Percentiles rank a stretch among this genome's conserved stretches.
Evolutionary conservation across 2,329 filamentous ascomycete genomes (phyloP).

Genomic region (Polychaeton citri): DNA sequence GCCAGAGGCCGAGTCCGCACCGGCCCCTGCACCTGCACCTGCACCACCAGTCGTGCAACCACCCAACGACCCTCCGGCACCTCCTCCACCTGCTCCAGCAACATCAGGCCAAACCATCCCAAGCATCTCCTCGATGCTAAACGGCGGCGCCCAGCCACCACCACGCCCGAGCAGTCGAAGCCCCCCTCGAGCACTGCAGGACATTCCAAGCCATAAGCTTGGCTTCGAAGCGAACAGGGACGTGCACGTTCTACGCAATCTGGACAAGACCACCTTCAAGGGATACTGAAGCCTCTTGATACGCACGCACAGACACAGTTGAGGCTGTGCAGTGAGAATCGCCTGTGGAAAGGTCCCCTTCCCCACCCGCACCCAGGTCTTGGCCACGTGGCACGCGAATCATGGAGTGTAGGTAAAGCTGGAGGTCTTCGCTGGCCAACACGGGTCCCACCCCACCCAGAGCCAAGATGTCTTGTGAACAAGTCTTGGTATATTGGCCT

Average conservation of each 20-base stretch:
- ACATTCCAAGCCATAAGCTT: slow-evolving; percentile 25
- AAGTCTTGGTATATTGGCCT: too few relatives aligned
- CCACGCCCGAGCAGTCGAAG: slow-evolving; percentile 18
- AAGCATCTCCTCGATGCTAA: slow-evolving; percentile 37
- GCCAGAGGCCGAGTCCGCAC: not conserved
- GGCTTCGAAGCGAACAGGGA: slow-evolving; percentile 24
- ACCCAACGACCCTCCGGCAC: slow-evolving; percentile 29
- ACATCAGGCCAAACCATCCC: slow-evolving; percentile 33
- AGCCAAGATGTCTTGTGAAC: too few relatives aligned
- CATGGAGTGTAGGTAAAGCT: too few relatives aligned
- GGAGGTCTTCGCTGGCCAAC: too few relatives aligned
- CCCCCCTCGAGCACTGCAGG: slow-evolving; percentile 17
- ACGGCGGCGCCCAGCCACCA: slow-evolving; percentile 16
- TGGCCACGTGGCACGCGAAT: too few relatives aligned
- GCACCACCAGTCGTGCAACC: slow-evolving; percentile 22
- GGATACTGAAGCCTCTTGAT: slow-evolving; percentile 9
- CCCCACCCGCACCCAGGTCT: too few relatives aligned
- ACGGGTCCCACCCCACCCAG: too few relatives aligned
- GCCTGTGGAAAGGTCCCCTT: too few relatives aligned
- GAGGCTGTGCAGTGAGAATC: too few relatives aligned
- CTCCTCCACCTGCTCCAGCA: slow-evolving; percentile 33
- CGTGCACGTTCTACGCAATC: slow-evolving; percentile 21
- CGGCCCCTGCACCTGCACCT: slow-evolving; percentile 8
- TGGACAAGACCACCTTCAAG: slow-evolving; percentile 25
- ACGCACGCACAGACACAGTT: too few relatives aligned